Evolutionary conservation across 2,329 filamentous ascomycete species (phyloP), one percentile per base, ranked within the genome.

Genomic region (Sporothrix humicola): DNA sequence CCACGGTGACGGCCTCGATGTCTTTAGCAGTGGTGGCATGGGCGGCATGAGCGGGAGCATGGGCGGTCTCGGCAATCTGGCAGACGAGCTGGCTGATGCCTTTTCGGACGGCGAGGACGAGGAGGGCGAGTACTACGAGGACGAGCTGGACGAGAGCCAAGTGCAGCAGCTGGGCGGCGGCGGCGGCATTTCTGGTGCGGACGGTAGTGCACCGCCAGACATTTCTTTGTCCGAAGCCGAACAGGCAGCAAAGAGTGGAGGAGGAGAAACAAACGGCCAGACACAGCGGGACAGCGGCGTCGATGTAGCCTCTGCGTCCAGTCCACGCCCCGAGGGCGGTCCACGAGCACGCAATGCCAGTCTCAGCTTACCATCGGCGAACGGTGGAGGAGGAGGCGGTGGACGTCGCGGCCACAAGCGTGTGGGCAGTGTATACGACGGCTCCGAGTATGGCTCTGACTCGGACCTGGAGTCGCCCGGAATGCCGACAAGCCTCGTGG

Each of bases 31-130:
- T 44, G 37, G 74, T 48, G 73, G 71, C 7, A 20, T 72, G 61
- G 74, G 70, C 69, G 80, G 81, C 63, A 83, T 82, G 69, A 89
- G 89, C 75, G 91, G 91, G 31, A 80, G 80, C 2, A 83, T 83
- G 69, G 89, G 89, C 75, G 91, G 91, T 9, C 84, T 94, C 75
- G 93, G 93, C 46, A 95, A 94, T 77, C 82, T 96, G 68, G 93
- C 93, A 1, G 93, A 95, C 81, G 93, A 96, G 81, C 84, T 96
- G 66, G 93, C 91, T 1, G 92, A 92, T 78, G 90, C 91, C 3
- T 89, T 92, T 48, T 91, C 89, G 9, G 89, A 88, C 73, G 90
- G 89, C 56, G 89, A 90, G 54, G 86, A 84, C n/a, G 87, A 86
- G 23, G 85, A 87, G 48, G 84, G 83, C 73, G 83, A 86, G 59